phyloP scores from a whole-genome alignment of 2,329 filamentous ascomycete species.

The Arthrobotrys conoides region DNA sequence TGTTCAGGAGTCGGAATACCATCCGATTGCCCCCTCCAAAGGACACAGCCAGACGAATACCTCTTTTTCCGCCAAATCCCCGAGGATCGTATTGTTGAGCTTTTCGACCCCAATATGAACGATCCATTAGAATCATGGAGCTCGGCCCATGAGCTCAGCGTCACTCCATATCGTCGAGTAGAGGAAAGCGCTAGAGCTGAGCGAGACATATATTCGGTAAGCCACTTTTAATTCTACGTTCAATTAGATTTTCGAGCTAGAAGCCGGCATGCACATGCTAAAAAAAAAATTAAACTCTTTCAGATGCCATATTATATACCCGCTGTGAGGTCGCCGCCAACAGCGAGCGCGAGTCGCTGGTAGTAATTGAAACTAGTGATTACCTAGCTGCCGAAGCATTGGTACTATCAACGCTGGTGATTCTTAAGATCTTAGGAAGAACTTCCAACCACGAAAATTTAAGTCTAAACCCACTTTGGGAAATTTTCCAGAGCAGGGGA shows the following conservation, averaged over 20 bases:
- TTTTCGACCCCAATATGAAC: slow-evolving; percentile 5
- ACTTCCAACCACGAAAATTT: no score
- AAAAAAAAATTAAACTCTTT: slow-evolving; percentile 6
- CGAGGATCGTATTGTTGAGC: slow-evolving; percentile 3
- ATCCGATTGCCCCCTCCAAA: not conserved
- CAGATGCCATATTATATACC: not conserved
- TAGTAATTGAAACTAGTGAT: slow-evolving; percentile 2
- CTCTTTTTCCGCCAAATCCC: slow-evolving; percentile 23
- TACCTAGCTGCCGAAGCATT: not conserved
- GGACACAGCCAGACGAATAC: slow-evolving; percentile 3
- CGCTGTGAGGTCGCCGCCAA: slow-evolving; percentile 19
- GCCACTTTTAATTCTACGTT: slow-evolving; percentile 6
- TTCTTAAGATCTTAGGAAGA: not conserved
- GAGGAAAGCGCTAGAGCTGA: slow-evolving; percentile 11
- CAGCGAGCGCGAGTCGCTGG: not conserved
- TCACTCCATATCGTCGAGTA: slow-evolving; percentile 5
- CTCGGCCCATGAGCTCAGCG: not conserved
- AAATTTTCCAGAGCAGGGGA: no score
- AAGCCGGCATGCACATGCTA: slow-evolving; percentile 9
- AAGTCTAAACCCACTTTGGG: no score
- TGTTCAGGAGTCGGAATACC: slow-evolving; percentile 1
- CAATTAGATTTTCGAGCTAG: slow-evolving; percentile 1
- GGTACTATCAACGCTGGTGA: not conserved
- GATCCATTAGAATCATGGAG: slow-evolving; percentile 1
- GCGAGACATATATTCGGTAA: not conserved